Evolutionary conservation across 164 flowering plant genomes (phyloP).

Genomic region (Berberis vulgaris): DNA sequence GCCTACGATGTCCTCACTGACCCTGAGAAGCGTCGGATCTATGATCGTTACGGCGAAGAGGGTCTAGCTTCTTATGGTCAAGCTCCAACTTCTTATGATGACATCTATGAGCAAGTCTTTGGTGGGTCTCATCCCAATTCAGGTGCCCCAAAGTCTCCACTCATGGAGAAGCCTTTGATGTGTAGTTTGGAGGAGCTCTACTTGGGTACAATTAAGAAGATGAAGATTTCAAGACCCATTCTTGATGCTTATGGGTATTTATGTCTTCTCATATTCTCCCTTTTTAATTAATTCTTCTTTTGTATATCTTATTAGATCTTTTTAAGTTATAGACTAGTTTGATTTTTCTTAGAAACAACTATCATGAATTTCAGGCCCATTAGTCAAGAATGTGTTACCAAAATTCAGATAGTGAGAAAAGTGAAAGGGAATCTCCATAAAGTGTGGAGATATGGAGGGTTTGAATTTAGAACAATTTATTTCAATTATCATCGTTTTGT

Average conservation of each 20-base stretch:
- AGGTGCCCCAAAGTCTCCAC: constrained; percentile 40
- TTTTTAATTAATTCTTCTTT: not conserved
- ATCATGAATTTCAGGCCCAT: too few relatives aligned
- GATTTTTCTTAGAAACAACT: constrained; percentile 12
- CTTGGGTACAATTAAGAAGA: constrained; percentile 59
- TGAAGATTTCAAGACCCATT: constrained; percentile 59
- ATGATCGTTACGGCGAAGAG: constrained; percentile 75
- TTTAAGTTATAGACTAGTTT: constrained; percentile 25
- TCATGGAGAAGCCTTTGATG: constrained; percentile 55
- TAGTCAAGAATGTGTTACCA: too few relatives aligned
- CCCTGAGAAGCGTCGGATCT: constrained; percentile 83
- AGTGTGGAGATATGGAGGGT: too few relatives aligned
- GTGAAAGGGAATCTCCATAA: too few relatives aligned
- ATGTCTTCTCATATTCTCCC: constrained; percentile 22
- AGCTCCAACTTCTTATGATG: constrained; percentile 6
- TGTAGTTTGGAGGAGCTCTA: constrained; percentile 71
- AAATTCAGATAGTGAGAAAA: too few relatives aligned
- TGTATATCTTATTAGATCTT: not conserved
- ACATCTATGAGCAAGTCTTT: not conserved
- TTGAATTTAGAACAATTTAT: too few relatives aligned
- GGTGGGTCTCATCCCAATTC: constrained; percentile 10
- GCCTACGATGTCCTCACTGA: constrained; percentile 74
- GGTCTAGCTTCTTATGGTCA: constrained; percentile 53
- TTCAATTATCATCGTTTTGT: too few relatives aligned
- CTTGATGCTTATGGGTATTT: constrained; percentile 52